Conservation (phyloP, 1,284 basidiomycete species). For the Cryptococcus sp. region DNA sequence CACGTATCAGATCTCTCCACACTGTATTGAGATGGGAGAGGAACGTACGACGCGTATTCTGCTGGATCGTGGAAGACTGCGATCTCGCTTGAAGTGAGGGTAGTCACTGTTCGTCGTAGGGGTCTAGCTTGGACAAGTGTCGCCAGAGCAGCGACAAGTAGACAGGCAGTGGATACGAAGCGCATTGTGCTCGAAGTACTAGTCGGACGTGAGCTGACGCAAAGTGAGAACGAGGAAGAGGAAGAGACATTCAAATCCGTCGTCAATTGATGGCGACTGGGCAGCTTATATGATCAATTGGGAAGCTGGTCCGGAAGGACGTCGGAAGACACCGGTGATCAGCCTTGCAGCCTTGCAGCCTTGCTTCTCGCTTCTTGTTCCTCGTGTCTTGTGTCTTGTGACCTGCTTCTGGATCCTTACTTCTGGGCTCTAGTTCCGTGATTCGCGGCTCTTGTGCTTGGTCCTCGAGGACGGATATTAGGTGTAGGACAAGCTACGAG, state of each 20-base stretch:
- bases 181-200: background rate
- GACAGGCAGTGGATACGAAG: background rate
- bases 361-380: too few species aligned
- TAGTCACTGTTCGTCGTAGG: background rate
- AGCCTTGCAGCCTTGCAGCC: too few species aligned
- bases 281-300: too few species aligned
- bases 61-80: background rate
- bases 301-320: too few species aligned
- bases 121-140: background rate
- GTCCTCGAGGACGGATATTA: too few species aligned
- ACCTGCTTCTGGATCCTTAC: too few species aligned
- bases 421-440: too few species aligned
- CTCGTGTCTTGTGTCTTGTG: too few species aligned
- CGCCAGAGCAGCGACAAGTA: background rate
- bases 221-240: background rate
- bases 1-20: background rate
- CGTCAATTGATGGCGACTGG: too few species aligned
- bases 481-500: too few species aligned
- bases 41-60: constrained; percentile 1
- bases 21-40: background rate
- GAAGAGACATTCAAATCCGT: background rate
- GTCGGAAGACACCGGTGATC: too few species aligned
- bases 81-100: background rate
- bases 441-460: too few species aligned
- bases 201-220: background rate